Percentiles rank a stretch among this genome's conserved stretches.
These are phyloP conservation scores for Phytophthora megakarya DNA, from an alignment of 352 stramenopile genomes.

Conservation along the genomic window DNA sequence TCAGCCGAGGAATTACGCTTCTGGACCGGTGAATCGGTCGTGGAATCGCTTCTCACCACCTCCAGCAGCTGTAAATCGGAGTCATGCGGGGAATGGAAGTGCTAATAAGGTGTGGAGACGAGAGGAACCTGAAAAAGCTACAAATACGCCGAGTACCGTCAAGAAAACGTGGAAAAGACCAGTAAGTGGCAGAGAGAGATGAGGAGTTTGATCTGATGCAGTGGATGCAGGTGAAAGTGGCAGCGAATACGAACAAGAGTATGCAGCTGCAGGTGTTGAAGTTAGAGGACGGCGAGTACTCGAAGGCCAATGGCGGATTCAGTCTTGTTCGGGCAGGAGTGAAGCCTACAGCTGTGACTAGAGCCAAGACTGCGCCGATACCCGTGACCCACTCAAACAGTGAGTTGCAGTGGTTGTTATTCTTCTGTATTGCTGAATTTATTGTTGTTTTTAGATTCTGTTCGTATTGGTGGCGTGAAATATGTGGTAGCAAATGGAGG, in stretches of 20 bases:
- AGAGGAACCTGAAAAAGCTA: conserved; percentile 14
- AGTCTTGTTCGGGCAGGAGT: conserved; percentile 66
- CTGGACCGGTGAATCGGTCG: conserved; percentile 41
- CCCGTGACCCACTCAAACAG: conserved; percentile 23
- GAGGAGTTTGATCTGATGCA: conserved; percentile 5
- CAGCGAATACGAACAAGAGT: conserved; percentile 37
- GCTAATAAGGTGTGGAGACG: conserved; percentile 68
- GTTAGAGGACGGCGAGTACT: conserved; percentile 73
- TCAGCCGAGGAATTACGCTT: conserved; percentile 13
- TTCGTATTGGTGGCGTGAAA: conserved; percentile 51
- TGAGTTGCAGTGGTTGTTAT: conserved; percentile 4
- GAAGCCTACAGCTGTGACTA: conserved; percentile 19
- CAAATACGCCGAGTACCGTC: neutral
- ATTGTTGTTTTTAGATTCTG: too few species aligned
- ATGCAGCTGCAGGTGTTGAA: conserved; percentile 61
- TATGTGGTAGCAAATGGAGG: conserved; percentile 50
- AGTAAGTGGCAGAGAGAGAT: conserved; percentile 18
- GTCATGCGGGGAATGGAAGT: conserved; percentile 20
- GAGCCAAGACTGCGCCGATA: conserved; percentile 10
- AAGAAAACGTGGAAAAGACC: conserved; percentile 45
- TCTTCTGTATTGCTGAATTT: conserved; percentile 2
- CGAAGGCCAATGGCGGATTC: conserved; percentile 75
- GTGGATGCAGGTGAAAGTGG: conserved; percentile 35
- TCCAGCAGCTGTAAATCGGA: conserved; percentile 2
- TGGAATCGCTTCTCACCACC: conserved; percentile 42